A percentile compares a stretch with the other conserved stretches of the same genome.
Evolutionary conservation across 129 eudicot genomes (phyloP).

Genomic region (Escallonia herrerae): DNA sequence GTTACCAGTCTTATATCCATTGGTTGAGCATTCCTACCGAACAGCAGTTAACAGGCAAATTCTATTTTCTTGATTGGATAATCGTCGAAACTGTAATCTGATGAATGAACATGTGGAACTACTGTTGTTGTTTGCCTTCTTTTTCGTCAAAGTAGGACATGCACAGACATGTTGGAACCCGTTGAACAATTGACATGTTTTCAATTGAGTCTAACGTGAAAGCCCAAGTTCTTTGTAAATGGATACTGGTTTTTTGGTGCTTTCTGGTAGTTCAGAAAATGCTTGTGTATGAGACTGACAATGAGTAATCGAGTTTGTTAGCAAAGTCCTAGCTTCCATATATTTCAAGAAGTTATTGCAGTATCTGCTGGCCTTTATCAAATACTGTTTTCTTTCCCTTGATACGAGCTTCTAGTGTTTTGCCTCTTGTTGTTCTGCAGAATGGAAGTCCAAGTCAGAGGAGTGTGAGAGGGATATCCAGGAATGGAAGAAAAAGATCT

Average conservation of each 20-base stretch:
- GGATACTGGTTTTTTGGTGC: not conserved
- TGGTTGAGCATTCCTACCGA: not conserved
- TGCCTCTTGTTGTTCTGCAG: constrained; percentile 21
- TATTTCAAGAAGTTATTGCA: not conserved
- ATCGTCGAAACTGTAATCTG: too few relatives aligned
- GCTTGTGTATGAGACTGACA: not conserved
- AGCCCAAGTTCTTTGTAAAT: not conserved
- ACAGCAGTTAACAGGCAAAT: too few relatives aligned
- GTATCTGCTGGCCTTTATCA: not conserved
- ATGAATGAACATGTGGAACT: too few relatives aligned
- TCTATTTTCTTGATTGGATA: too few relatives aligned
- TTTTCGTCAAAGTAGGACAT: too few relatives aligned
- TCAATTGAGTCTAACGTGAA: too few relatives aligned
- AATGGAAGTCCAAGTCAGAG: constrained; percentile 76
- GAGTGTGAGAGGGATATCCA: constrained; percentile 77
- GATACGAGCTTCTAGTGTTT: not conserved
- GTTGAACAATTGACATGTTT: too few relatives aligned
- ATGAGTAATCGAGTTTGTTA: not conserved
- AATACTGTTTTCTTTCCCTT: not conserved
- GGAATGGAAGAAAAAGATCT: constrained; percentile 80
- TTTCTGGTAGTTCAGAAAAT: not conserved
- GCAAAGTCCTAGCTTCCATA: not conserved
- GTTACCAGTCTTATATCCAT: too few relatives aligned
- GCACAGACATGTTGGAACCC: too few relatives aligned
- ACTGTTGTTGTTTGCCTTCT: too few relatives aligned